phyloP scores from a whole-genome alignment of 352 stramenopile genomes.

The Globisporangium spinosum region DNA sequence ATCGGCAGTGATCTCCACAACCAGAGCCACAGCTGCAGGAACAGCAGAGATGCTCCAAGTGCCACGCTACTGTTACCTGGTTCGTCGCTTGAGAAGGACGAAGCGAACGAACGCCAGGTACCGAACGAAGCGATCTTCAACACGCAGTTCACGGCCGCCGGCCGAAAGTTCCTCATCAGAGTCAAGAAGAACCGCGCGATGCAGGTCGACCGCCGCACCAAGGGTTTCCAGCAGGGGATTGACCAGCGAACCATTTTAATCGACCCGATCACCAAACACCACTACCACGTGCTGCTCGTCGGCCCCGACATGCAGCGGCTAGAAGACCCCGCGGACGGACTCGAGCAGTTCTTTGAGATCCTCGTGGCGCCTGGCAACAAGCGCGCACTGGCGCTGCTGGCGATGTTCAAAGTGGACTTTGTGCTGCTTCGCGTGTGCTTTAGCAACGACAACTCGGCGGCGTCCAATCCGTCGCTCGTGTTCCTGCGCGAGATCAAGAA shows the following conservation, averaged over 20 bases:
- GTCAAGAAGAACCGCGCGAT: conserved; percentile 76
- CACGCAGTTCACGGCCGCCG: conserved; percentile 68
- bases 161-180: conserved; percentile 61
- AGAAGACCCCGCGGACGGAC: conserved; percentile 56
- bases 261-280: conserved; percentile 47
- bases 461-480: conserved; percentile 42
- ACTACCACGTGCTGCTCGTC: conserved; percentile 67
- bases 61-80: not conserved
- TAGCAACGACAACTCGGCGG: conserved; percentile 51
- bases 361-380: conserved; percentile 63
- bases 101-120: conserved; percentile 6
- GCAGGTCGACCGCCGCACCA: conserved; percentile 63
- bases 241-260: conserved; percentile 42
- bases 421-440: conserved; percentile 47
- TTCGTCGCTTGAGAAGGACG: not conserved
- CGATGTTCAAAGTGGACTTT: conserved; percentile 66
- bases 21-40: not conserved
- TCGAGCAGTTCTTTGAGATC: conserved; percentile 67
- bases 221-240: conserved; percentile 53
- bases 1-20: not conserved
- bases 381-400: conserved; percentile 49
- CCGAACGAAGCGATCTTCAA: conserved; percentile 80
- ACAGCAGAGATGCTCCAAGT: not conserved
- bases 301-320: conserved; percentile 59
- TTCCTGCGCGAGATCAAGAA: conserved; percentile 62